Conservation (phyloP, 768 basidiomycete genomes). For the Lactarius tabidus region DNA sequence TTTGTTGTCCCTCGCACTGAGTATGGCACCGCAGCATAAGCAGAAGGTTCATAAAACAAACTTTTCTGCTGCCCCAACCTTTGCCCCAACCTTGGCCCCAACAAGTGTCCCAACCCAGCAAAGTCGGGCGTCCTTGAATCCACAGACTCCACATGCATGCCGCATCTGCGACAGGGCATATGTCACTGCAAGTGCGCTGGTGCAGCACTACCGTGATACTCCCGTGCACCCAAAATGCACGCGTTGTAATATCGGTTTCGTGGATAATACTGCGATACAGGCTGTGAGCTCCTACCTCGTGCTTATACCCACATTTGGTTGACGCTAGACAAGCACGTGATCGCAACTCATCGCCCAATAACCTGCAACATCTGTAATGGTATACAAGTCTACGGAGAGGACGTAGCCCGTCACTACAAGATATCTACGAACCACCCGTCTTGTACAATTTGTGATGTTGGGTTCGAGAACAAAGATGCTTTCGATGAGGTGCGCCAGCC, state of each 20-base stretch:
- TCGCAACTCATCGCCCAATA: constrained; percentile 21
- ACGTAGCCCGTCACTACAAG: constrained; percentile 20
- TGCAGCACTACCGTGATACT: constrained; percentile 47
- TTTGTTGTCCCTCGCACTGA: background rate
- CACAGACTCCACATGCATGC: background rate
- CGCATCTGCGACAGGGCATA: constrained; percentile 8
- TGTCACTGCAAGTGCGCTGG: constrained; percentile 29
- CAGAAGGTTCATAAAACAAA: constrained; percentile 17
- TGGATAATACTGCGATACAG: constrained; percentile 34
- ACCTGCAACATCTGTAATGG: constrained; percentile 20
- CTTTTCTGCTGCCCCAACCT: background rate
- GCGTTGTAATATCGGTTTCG: constrained; percentile 42
- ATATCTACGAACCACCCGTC: constrained; percentile 16
- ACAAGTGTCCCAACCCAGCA: background rate
- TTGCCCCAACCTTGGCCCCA: background rate
- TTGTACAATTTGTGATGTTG: constrained; percentile 20
- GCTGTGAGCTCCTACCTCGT: constrained; percentile 32
- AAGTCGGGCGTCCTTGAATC: background rate
- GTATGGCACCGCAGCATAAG: constrained; percentile 13
- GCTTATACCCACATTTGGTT: background rate
- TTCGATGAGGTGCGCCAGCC: constrained; percentile 18
- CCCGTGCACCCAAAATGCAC: constrained; percentile 44
- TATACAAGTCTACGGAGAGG: constrained; percentile 20
- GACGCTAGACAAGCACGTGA: constrained; percentile 32
- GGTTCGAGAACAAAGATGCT: constrained; percentile 19